Evolutionary conservation across 345 rosid species (phyloP), one percentile per base, ranked within the genome.

Genomic region (Bruguiera parviflora): DNA sequence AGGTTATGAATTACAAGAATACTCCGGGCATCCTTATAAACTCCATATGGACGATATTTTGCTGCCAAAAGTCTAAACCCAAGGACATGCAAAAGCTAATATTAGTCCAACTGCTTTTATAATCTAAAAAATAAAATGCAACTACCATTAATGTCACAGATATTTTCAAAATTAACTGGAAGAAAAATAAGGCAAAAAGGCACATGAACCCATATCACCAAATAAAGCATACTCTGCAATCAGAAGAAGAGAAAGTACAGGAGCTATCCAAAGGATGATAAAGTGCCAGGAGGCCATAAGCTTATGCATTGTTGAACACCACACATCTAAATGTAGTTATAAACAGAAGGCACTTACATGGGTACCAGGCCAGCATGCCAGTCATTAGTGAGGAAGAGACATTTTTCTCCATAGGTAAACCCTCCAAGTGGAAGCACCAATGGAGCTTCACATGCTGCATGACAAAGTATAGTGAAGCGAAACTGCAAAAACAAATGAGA

Each of bases 401-500:
- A 88, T 69, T 89, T 91, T 78, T 89, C 97, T 56, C 99, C 99
- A 59, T 89, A 95, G 25, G 92, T 91, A 64, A 79, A 91, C 22
- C 99, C 99, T 66, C 99, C 97, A 69, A 95, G 74, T 57, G 96
- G 96, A 68, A 95, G 89, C 75, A 95, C 89, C 35, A 95, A 76
- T 21, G 97, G 99, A 59, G 99, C 99, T 88, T 95, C 99, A 73
- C 96, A 88, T 19, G 99, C 99, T 37, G 99, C 96, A 77, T 94
- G 89, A 84, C 95, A 86, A 64, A 94, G 99, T 72, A 91, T 73
- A 33, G 97, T 82, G 84, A 88, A 94, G 77, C 99, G 86, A 82
- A 94, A 94, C 99, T 94, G 90, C 71, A 83, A 79, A 81, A 73
- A 53, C 79, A 81, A 75, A 70, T 39, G 73, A 65, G 49, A 75